These are phyloP conservation scores for Camellia oleifera DNA, from an alignment of 179 eudicot genomes.

Conservation along the genomic window DNA sequence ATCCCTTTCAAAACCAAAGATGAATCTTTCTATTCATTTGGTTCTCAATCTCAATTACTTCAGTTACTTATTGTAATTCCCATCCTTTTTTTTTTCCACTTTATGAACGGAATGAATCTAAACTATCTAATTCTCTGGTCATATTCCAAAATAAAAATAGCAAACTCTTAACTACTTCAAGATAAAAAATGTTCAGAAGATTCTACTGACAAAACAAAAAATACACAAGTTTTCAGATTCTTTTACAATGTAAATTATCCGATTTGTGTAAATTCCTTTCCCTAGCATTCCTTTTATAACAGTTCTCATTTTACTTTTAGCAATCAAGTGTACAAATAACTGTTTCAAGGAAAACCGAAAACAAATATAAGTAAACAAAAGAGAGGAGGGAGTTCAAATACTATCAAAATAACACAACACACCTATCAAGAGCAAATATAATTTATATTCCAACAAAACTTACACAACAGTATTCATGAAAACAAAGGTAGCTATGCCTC, in stretches of 20 bases:
- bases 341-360: background rate
- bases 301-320: background rate
- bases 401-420: background rate
- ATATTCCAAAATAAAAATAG: no score
- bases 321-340: background rate
- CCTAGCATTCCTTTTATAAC: background rate
- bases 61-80: background rate
- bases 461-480: background rate
- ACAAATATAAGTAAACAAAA: background rate
- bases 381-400: background rate
- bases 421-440: background rate
- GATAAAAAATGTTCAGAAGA: no score
- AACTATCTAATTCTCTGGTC: no score
- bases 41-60: background rate
- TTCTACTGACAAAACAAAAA: no score
- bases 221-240: no score
- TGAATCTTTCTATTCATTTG: background rate
- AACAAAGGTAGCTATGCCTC: conserved; percentile 5
- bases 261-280: background rate
- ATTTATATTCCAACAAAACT: background rate
- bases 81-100: background rate
- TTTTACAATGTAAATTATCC: no score
- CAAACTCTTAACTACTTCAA: no score
- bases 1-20: background rate
- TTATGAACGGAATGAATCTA: no score